Evolutionary conservation across 768 basidiomycete genomes (phyloP).

Genomic region (Rhodotorula graminis): DNA sequence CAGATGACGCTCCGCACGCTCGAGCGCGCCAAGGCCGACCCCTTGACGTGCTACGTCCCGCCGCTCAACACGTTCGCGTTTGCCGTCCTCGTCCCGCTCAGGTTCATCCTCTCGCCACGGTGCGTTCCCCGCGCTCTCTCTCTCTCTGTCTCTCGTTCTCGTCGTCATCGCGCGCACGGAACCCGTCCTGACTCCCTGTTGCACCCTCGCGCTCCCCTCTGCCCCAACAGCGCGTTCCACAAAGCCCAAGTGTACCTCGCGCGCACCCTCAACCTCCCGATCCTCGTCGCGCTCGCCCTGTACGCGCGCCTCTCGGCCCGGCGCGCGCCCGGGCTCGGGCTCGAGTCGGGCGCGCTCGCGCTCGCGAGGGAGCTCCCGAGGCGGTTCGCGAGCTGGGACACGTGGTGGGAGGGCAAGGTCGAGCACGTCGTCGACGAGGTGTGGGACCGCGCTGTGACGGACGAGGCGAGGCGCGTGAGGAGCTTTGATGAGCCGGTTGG

Average conservation of each 20-base stretch:
- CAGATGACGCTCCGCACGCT: conserved; percentile 56
- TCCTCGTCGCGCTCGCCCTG: conserved; percentile 30
- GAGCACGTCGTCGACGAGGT: conserved; percentile 8
- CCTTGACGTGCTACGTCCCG: conserved; percentile 55
- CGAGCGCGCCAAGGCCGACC: conserved; percentile 62
- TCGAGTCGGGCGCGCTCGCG: neutral
- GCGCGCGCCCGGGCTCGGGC: neutral
- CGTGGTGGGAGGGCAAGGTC: conserved; percentile 6
- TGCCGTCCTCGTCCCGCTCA: conserved; percentile 77
- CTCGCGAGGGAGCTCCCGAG: neutral
- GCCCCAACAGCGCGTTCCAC: conserved; percentile 12
- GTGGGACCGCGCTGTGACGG: conserved; percentile 10
- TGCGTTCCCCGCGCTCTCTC: conserved; percentile 43
- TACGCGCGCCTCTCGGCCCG: neutral
- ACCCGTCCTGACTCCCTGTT: too few relatives aligned
- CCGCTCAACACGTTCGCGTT: conserved; percentile 86
- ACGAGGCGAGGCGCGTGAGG: neutral
- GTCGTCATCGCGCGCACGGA: too few relatives aligned
- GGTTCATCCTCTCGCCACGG: conserved; percentile 72
- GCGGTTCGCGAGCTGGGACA: neutral
- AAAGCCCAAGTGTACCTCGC: conserved; percentile 27
- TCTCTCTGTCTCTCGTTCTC: too few relatives aligned
- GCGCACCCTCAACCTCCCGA: conserved; percentile 21
- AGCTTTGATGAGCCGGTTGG: neutral
- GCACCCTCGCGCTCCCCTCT: neutral